Conservation (phyloP, 257 asterid species). For the Solanum tarapatanum region DNA sequence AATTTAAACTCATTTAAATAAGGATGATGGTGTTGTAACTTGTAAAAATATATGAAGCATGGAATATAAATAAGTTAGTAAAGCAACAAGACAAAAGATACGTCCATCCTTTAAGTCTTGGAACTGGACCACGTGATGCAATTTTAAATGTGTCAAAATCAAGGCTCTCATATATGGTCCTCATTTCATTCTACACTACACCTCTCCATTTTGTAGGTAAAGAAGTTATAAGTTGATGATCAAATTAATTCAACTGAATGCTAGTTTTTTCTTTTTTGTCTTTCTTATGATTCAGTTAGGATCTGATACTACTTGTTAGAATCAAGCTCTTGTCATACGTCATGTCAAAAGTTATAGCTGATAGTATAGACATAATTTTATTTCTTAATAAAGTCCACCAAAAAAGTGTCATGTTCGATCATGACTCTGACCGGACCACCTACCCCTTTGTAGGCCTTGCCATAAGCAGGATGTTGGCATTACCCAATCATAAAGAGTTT, state of each 20-base stretch:
- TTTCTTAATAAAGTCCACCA: no score
- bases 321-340: rapidly evolving
- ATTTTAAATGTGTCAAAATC: background rate
- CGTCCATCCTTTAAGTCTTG: background rate
- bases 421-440: no score
- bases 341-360: no score
- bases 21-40: background rate
- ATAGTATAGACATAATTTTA: no score
- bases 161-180: background rate
- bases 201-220: background rate
- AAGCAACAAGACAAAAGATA: background rate
- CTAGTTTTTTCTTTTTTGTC: no score
- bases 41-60: background rate
- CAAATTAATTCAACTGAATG: background rate
- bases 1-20: background rate
- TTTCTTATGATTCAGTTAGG: no score
- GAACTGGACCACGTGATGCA: background rate
- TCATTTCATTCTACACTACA: background rate
- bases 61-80: background rate
- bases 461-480: no score
- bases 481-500: no score
- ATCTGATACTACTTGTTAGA: no score
- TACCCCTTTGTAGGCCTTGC: no score
- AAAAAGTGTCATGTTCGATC: no score
- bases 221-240: background rate